Percentiles rank a stretch among this genome's conserved stretches.
Conservation (phyloP, 2,329 filamentous ascomycete species). For the Thielaviopsis ethacetica region DNA sequence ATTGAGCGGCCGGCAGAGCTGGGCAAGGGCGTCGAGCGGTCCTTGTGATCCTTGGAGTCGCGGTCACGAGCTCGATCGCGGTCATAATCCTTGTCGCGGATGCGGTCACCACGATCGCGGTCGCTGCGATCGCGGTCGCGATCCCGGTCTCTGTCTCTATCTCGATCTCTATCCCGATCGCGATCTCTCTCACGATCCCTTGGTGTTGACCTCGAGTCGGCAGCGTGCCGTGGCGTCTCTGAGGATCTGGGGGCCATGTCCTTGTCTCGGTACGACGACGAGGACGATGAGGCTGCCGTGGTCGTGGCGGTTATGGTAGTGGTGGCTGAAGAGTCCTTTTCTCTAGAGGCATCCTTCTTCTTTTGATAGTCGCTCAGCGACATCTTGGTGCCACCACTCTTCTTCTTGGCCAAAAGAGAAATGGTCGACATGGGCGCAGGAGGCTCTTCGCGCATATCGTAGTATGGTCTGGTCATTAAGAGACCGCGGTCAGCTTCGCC, state of each 20-base stretch:
- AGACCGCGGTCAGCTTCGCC: slow-evolving; percentile 38
- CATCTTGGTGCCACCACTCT: slow-evolving; percentile 28
- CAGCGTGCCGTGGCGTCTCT: not conserved
- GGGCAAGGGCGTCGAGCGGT: not conserved
- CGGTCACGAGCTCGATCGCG: not conserved
- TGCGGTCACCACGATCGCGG: slow-evolving; percentile 1
- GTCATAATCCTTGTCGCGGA: not conserved
- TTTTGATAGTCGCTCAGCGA: slow-evolving; percentile 45
- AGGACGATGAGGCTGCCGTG: not conserved
- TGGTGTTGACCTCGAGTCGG: not conserved
- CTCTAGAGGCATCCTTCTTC: slow-evolving; percentile 23
- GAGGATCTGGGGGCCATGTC: not conserved
- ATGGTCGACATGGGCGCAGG: slow-evolving; percentile 23
- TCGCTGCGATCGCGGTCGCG: not conserved
- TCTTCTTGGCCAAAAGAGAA: slow-evolving; percentile 29
- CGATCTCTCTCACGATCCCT: slow-evolving; percentile 1
- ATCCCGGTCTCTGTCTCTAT: not conserved
- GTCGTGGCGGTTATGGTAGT: not conserved
- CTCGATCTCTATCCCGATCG: not conserved
- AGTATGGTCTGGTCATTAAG: slow-evolving; percentile 38
- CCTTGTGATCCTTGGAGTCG: slow-evolving; percentile 1
- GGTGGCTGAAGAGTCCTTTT: not conserved
- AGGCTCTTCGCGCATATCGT: slow-evolving; percentile 38
- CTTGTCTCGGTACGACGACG: not conserved
- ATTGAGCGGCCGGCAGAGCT: not conserved